These are phyloP conservation scores for Dothidotthia symphoricarpi DNA, from an alignment of 2,329 filamentous ascomycete genomes.

Conservation along the genomic window DNA sequence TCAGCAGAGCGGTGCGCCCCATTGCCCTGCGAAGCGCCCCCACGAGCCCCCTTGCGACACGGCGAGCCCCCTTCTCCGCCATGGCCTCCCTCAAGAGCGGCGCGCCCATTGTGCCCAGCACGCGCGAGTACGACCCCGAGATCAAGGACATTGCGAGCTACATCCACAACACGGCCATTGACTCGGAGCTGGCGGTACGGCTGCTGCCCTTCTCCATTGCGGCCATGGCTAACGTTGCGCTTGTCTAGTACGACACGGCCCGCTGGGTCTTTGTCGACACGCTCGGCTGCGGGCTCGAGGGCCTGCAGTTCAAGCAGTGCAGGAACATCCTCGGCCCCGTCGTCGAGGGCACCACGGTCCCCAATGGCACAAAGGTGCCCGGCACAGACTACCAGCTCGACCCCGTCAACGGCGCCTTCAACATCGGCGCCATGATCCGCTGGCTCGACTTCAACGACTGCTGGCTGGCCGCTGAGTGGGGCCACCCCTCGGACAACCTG, in stretches of 20 bases:
- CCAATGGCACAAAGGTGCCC: slow-evolving; percentile 86
- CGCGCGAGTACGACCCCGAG: slow-evolving; percentile 75
- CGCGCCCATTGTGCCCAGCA: slow-evolving; percentile 31
- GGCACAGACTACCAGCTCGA: slow-evolving; percentile 94
- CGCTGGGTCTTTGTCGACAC: slow-evolving; percentile 97
- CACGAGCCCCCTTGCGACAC: slow-evolving; percentile 23
- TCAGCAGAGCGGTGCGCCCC: slow-evolving; percentile 39
- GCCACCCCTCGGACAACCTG: slow-evolving; percentile 96
- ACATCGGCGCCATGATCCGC: slow-evolving; percentile 97
- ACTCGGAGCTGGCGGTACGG: slow-evolving; percentile 89
- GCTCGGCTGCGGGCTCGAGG: slow-evolving; percentile 93
- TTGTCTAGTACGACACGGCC: slow-evolving; percentile 79
- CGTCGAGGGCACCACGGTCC: slow-evolving; percentile 85
- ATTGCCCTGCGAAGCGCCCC: slow-evolving; percentile 33
- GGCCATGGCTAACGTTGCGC: slow-evolving; percentile 14
- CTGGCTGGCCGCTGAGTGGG: slow-evolving; percentile 98
- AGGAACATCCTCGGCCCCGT: slow-evolving; percentile 89
- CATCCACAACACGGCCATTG: slow-evolving; percentile 85
- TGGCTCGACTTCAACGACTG: slow-evolving; percentile 99
- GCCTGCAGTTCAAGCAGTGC: slow-evolving; percentile 93
- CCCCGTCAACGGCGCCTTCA: slow-evolving; percentile 94
- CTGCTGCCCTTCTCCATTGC: background rate
- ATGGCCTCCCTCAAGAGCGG: slow-evolving; percentile 40
- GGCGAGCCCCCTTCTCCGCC: slow-evolving; percentile 37
- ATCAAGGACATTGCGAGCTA: slow-evolving; percentile 94